Percentiles rank a stretch among this genome's conserved stretches.
Evolutionary conservation across 257 asterid species (phyloP).

Genomic region (Przewalskia tangutica): DNA sequence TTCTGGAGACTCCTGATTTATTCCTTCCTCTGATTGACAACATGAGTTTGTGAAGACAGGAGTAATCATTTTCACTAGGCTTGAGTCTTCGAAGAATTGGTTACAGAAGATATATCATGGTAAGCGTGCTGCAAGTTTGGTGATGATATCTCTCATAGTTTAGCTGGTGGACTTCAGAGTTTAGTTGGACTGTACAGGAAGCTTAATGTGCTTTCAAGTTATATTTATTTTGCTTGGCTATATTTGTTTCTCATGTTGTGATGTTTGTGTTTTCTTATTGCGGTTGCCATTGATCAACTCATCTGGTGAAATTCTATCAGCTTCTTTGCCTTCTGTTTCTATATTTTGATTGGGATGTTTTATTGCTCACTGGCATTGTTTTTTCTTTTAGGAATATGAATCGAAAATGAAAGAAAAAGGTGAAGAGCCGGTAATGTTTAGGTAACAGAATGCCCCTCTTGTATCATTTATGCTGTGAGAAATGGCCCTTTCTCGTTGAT

Average conservation of each 20-base stretch:
- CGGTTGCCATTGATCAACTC: background rate
- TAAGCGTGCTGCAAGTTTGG: background rate
- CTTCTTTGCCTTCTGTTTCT: background rate
- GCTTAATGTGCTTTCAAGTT: background rate
- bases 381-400: conserved; percentile 64
- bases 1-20: background rate
- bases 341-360: background rate
- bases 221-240: background rate
- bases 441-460: conserved; percentile 38
- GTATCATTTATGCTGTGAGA: background rate
- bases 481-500: background rate
- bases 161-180: background rate
- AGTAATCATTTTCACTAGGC: background rate
- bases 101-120: background rate
- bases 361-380: background rate
- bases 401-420: conserved; percentile 89
- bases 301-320: background rate
- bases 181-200: background rate
- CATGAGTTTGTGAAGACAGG: background rate
- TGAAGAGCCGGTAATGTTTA: conserved; percentile 96
- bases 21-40: background rate
- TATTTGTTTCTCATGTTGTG: background rate
- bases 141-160: background rate
- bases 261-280: background rate
- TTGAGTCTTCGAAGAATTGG: background rate